Conservation (phyloP, 192 early-diverging fungal species). For the Jimgerdemannia lactiflua region DNA sequence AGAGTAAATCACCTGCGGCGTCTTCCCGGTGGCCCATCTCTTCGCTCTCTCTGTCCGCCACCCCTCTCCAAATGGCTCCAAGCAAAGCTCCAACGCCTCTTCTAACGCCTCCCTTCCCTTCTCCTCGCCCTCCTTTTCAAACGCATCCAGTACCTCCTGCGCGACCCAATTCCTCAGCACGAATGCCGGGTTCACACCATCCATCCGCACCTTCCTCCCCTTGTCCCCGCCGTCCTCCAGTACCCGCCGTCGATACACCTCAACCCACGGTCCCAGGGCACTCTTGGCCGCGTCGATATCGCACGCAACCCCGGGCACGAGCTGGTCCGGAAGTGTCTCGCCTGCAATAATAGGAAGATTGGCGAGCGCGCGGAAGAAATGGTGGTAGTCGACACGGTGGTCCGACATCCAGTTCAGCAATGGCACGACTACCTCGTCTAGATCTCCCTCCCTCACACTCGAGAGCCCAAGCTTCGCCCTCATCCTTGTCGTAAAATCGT, state of each 20-base stretch:
- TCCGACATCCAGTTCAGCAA: slow-evolving; percentile 63
- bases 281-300: slow-evolving; percentile 23
- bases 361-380: slow-evolving; percentile 70
- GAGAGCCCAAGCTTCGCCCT: slow-evolving; percentile 53
- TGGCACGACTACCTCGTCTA: slow-evolving; percentile 58
- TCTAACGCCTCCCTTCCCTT: slow-evolving; percentile 37
- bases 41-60: slow-evolving; percentile 18
- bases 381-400: slow-evolving; percentile 67
- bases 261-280: slow-evolving; percentile 46
- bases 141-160: slow-evolving; percentile 56
- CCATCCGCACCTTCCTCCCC: slow-evolving; percentile 54
- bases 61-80: slow-evolving; percentile 51
- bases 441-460: slow-evolving; percentile 35
- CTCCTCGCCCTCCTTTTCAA: slow-evolving; percentile 36
- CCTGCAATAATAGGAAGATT: slow-evolving; percentile 18
- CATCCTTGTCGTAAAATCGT: slow-evolving; percentile 57
- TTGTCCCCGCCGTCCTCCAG: slow-evolving; percentile 29
- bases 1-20: slow-evolving; percentile 34
- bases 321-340: slow-evolving; percentile 18
- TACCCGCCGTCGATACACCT: slow-evolving; percentile 57
- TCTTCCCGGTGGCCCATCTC: slow-evolving; percentile 17
- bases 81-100: slow-evolving; percentile 49
- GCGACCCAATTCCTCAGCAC: slow-evolving; percentile 80
- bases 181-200: slow-evolving; percentile 69
- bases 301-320: slow-evolving; percentile 6